Evolutionary conservation across 257 asterid genomes (phyloP), one percentile per base, ranked within the genome.

Genomic region (Hygrophila difformis): DNA sequence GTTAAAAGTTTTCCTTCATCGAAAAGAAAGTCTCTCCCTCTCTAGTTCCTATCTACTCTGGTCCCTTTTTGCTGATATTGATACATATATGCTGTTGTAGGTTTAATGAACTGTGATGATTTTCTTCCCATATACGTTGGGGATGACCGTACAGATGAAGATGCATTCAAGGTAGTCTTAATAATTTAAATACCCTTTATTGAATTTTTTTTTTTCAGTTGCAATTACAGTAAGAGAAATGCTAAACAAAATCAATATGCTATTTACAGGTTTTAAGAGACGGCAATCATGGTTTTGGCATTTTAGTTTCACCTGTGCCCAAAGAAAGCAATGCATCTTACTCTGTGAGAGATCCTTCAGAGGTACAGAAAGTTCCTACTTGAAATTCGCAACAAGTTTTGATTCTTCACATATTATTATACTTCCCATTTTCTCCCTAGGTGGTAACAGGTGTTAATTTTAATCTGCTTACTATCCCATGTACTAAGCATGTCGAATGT

Each of bases 141-240:
- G 59, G 97, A 87, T 68, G 97, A 87, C 65, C 86, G 97, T 14
- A 87, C 97, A 0, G 97, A 87, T 47, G 97, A 87, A 70, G 97
- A 87, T 55, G 97, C 97, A 62, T 88, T 88, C 55, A 88, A 84
- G 97, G 97, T 78, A 69, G 18, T 24, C 29, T 24, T 7, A 33
- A 33, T 9, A 24, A 24, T 24, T 3, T 8, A 3, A 24, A 24
- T n/a, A n/a, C n/a, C n/a, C n/a, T n/a, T n/a, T n/a, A 24, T 24
- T 24, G 8, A 3, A 3, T 8, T 3, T 24, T 24, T 24, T 3
- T 24, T 24, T 24, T 24, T 24, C 8, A 24, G 31, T 24, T 1
- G 31, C 31, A 26, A 26, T 33, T 4, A 10, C 37, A 5, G 37
- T 12, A 33, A 33, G 6, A 9, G 10, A 2, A 10, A 33, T 5